phyloP scores from a whole-genome alignment of 2,329 filamentous ascomycete genomes.

The Aspergillus tanneri region DNA sequence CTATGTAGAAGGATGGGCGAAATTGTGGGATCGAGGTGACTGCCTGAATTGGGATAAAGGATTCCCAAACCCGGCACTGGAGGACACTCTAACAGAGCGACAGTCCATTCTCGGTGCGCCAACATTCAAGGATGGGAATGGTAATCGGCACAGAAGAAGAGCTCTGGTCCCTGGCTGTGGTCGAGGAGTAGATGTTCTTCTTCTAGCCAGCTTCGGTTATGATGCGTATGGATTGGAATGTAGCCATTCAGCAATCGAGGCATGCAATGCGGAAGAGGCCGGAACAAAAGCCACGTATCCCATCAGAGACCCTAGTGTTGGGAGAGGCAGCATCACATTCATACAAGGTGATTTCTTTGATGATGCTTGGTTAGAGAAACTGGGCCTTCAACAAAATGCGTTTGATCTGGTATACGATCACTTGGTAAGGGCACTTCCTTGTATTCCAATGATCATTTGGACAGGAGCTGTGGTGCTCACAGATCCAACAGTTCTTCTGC shows the following conservation, averaged over 20 bases:
- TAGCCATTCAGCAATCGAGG: neutral
- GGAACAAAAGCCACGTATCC: neutral
- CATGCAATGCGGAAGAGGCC: neutral
- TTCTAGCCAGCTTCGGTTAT: constrained; percentile 5
- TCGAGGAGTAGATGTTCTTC: constrained; percentile 3
- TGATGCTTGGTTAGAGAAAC: neutral
- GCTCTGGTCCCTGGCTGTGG: constrained; percentile 3
- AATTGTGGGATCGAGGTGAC: neutral
- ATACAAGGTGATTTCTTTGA: constrained; percentile 5
- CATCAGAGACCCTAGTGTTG: neutral
- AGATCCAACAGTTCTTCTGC: constrained; percentile 4
- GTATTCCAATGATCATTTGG: neutral
- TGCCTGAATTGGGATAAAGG: neutral
- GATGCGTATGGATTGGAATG: constrained; percentile 6
- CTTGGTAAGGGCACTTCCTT: neutral
- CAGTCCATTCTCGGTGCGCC: neutral
- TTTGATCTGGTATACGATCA: constrained; percentile 8
- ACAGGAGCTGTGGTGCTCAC: too few species aligned
- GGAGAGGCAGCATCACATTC: neutral
- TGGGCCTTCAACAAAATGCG: neutral
- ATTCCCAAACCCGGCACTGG: neutral
- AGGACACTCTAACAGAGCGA: neutral
- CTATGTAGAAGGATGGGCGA: too few species aligned
- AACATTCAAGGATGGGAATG: neutral
- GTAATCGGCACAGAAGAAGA: neutral